Percentiles rank a stretch among this genome's conserved stretches.
phyloP scores from a whole-genome alignment of 2,329 filamentous ascomycete species.

The Ascocoryne sarcoides region DNA sequence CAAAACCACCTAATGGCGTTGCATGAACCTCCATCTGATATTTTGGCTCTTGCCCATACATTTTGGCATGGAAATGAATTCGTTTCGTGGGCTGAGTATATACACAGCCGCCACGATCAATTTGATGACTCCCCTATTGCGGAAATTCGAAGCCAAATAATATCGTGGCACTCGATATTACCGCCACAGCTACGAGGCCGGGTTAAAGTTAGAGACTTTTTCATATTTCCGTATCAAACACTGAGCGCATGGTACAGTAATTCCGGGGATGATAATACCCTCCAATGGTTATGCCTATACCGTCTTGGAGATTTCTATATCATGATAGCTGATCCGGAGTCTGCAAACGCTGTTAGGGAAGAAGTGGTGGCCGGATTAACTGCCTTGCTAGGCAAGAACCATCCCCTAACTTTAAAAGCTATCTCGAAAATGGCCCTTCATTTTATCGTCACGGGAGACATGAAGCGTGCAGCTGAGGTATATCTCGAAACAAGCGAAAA shows the following conservation, averaged over 20 bases:
- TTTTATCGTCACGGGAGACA: not conserved
- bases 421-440: not conserved
- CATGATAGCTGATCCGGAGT: not conserved
- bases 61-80: not conserved
- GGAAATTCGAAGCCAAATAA: not conserved
- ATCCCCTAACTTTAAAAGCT: not conserved
- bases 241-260: not conserved
- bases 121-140: not conserved
- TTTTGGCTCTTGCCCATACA: not conserved
- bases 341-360: not conserved
- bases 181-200: not conserved
- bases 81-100: not conserved
- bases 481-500: not conserved
- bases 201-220: not conserved
- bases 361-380: not conserved
- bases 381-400: not conserved
- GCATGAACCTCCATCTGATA: no score
- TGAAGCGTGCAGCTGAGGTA: not conserved
- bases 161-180: not conserved
- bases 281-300: constrained; percentile 2
- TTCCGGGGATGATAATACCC: not conserved
- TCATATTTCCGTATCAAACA: not conserved
- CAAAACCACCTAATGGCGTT: no score
- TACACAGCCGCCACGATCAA: no score
- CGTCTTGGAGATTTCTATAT: not conserved